Conservation (phyloP, 2,329 filamentous ascomycete genomes). For the Pezizomycotina sp. region DNA sequence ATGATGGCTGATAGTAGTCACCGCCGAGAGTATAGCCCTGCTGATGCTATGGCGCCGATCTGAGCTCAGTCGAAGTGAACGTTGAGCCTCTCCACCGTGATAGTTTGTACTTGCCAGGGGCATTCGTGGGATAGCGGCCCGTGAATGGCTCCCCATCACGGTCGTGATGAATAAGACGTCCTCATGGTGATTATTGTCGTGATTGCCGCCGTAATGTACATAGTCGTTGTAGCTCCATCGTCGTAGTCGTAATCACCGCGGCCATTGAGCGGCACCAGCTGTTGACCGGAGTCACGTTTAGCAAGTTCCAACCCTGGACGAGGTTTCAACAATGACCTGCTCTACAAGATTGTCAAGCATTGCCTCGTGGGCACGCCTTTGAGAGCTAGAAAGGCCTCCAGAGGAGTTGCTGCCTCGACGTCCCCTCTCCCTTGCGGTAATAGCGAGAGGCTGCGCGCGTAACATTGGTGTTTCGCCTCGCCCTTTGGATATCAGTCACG, state of each 20-base stretch:
- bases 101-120: slow-evolving; percentile 16
- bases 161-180: slow-evolving; percentile 16
- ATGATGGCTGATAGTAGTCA: slow-evolving; percentile 13
- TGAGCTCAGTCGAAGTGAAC: slow-evolving; percentile 19
- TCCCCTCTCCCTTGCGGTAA: slow-evolving; percentile 18
- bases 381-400: slow-evolving; percentile 19
- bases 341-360: slow-evolving; percentile 19
- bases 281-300: slow-evolving; percentile 17
- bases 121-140: slow-evolving; percentile 17
- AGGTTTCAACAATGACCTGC: slow-evolving; percentile 17
- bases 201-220: slow-evolving; percentile 11
- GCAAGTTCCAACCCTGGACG: slow-evolving; percentile 12
- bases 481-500: slow-evolving; percentile 16
- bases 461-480: slow-evolving; percentile 20
- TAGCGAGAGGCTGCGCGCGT: slow-evolving; percentile 19
- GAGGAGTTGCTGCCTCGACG: slow-evolving; percentile 21
- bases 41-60: slow-evolving; percentile 17
- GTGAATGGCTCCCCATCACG: slow-evolving; percentile 19
- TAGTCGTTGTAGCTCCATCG: slow-evolving; percentile 9
- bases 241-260: slow-evolving; percentile 15
- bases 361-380: slow-evolving; percentile 21
- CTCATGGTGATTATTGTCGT: slow-evolving; percentile 19
- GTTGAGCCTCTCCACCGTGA: slow-evolving; percentile 17
- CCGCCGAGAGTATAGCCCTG: too few relatives aligned
- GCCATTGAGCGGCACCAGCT: slow-evolving; percentile 10